phyloP scores from a whole-genome alignment of 306 rosid genomes.

The Pterocarpus macrocarpus region DNA sequence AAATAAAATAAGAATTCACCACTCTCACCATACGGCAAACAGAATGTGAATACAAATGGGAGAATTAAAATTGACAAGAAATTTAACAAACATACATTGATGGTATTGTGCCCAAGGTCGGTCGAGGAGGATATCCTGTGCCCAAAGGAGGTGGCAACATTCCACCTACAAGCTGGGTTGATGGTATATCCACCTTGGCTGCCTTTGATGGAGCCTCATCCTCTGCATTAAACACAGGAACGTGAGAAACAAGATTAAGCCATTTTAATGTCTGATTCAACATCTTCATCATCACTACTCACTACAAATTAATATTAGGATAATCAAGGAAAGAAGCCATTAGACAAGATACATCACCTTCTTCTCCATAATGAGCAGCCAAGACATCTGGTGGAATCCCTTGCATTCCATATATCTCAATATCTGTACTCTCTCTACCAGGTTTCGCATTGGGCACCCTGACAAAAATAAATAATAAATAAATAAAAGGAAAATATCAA shows the following conservation, averaged over 20 bases:
- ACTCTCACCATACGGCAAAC: slow-evolving; percentile 19
- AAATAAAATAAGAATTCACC: slow-evolving; percentile 12
- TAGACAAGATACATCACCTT: slow-evolving; percentile 58
- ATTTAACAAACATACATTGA: slow-evolving; percentile 71
- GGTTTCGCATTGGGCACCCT: slow-evolving; percentile 99
- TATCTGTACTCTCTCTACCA: slow-evolving; percentile 89
- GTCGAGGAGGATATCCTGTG: slow-evolving; percentile 76
- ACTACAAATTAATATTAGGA: neutral
- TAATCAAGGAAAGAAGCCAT: slow-evolving; percentile 3
- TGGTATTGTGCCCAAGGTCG: slow-evolving; percentile 67
- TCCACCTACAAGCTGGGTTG: slow-evolving; percentile 69
- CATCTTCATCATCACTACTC: neutral
- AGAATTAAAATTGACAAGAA: slow-evolving; percentile 1
- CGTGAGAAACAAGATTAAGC: slow-evolving; percentile 39
- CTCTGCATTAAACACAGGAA: slow-evolving; percentile 57
- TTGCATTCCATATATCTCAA: slow-evolving; percentile 99
- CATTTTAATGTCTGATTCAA: slow-evolving; percentile 6
- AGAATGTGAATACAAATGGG: neutral
- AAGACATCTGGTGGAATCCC: slow-evolving; percentile 92
- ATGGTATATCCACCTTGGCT: slow-evolving; percentile 78
- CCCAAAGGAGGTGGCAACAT: slow-evolving; percentile 78
- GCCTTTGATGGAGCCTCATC: slow-evolving; percentile 79
- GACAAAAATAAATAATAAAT: neutral
- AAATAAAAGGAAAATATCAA: neutral
- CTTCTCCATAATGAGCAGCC: slow-evolving; percentile 98